These are phyloP conservation scores for Lactifluus pinguis DNA, from an alignment of 768 basidiomycete genomes.

Conservation along the genomic window DNA sequence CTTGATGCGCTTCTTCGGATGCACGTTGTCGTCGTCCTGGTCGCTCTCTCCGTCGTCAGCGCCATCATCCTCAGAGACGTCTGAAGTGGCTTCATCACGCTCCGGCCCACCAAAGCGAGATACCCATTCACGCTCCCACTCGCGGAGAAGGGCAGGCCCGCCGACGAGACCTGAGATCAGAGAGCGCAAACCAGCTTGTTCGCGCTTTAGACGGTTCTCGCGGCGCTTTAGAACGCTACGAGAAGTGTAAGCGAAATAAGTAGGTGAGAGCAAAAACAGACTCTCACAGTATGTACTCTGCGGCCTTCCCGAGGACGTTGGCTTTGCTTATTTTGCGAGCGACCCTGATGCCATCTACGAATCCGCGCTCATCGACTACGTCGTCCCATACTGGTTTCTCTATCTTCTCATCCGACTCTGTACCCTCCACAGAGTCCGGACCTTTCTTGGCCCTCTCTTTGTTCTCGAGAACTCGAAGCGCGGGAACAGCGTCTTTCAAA, in stretches of 20 bases:
- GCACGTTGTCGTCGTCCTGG: conserved; percentile 31
- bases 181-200: conserved; percentile 65
- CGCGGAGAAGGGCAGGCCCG: conserved; percentile 56
- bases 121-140: conserved; percentile 72
- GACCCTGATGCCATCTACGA: conserved; percentile 86
- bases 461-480: conserved; percentile 68
- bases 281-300: conserved; percentile 70
- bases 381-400: conserved; percentile 29
- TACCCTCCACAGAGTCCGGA: background rate
- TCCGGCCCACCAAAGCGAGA: conserved; percentile 70
- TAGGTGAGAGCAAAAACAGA: background rate
- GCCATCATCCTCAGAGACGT: conserved; percentile 36
- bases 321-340: conserved; percentile 89
- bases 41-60: conserved; percentile 43
- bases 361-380: conserved; percentile 73
- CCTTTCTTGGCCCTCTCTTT: conserved; percentile 29
- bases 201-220: conserved; percentile 59
- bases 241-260: background rate
- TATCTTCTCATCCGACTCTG: background rate
- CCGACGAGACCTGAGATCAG: conserved; percentile 66
- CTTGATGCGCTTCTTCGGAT: conserved; percentile 59
- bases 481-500: conserved; percentile 73
- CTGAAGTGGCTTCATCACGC: conserved; percentile 45
- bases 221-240: conserved; percentile 69
- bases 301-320: conserved; percentile 82